A percentile compares a stretch with the other conserved stretches of the same genome.
Conservation (phyloP, 768 basidiomycete species). For the Coprinopsis strossmayeri region DNA sequence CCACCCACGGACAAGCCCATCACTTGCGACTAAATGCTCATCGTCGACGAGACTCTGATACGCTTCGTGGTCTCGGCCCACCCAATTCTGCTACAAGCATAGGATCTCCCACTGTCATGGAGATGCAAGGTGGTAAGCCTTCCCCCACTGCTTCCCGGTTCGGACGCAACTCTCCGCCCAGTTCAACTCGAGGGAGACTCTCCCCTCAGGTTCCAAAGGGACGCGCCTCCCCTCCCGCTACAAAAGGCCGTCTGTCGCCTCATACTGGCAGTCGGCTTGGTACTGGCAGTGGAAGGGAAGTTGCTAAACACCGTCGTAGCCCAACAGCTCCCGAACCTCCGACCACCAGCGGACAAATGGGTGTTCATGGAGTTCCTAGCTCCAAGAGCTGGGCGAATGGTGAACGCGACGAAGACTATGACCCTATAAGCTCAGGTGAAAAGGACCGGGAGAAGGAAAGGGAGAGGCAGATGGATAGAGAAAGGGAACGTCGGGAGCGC, state of each 20-base stretch:
- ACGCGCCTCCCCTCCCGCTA: conserved; percentile 20
- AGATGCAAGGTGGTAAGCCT: conserved; percentile 18
- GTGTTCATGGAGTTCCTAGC: conserved; percentile 19
- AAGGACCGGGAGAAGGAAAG: conserved; percentile 28
- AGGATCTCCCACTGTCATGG: conserved; percentile 52
- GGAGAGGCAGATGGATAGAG: conserved; percentile 21
- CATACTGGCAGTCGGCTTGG: conserved; percentile 19
- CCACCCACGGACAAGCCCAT: conserved; percentile 21
- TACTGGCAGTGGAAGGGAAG: conserved; percentile 21
- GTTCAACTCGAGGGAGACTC: conserved; percentile 16
- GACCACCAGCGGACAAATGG: conserved; percentile 33
- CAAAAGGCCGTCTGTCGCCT: conserved; percentile 27
- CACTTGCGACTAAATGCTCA: conserved; percentile 38
- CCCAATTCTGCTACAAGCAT: conserved; percentile 22
- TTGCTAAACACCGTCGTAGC: conserved; percentile 53
- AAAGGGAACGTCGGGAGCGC: conserved; percentile 20
- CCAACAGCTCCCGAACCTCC: conserved; percentile 62
- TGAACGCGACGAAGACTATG: conserved; percentile 32
- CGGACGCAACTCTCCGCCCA: conserved; percentile 16
- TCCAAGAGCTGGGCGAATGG: conserved; percentile 40
- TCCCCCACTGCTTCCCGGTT: conserved; percentile 14
- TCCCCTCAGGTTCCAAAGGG: conserved; percentile 21
- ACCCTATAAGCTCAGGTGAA: conserved; percentile 28
- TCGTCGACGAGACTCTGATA: conserved; percentile 71
- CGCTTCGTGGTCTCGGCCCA: conserved; percentile 43